Base-by-base conservation (phyloP, 139 green algal species). In the Tetradesmus lagerheimii region DNA sequence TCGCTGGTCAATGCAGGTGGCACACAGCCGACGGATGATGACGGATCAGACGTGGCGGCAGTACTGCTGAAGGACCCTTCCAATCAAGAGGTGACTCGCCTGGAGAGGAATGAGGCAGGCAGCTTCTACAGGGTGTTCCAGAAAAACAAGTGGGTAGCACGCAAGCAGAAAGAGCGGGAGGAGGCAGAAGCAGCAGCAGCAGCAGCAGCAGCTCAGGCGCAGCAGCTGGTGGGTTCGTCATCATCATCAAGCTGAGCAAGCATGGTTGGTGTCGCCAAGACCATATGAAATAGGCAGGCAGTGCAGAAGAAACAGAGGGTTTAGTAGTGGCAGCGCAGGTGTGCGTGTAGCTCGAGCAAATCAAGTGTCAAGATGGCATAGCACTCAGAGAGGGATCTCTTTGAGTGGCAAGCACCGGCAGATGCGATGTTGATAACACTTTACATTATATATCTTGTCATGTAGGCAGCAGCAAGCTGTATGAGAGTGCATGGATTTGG, bases 141-240 rank as follows among this genome's bases (percentile, higher is more conserved):
- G 83, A 89, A 92, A 75, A 98, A 98, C 91, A 98, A 98, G 91
- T 98, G 95, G 95, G 76, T 88, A 23, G 67, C 89, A 0, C 92
- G 87, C 74, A 76, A 92, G 86, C 38, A 90, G 74, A 80, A 74
- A 50, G 90, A 89, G 45, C 85, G 87, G 38, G 82, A 78, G 31
- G 25, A 74, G 74, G 34, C 75, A 76, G 67, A 34, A 39, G 67
- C 34, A 6, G 71, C 85, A 25, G 83, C 50, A 20, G 57, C 50
- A 38, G 83, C 62, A 80, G 45, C 35, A 45, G 34, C 41, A 53
- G 80, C 45, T 76, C 80, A 43, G 57, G 23, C 57, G 23, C 57
- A 71, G 57, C 57, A 71, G 57, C 25, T 71, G 57, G 57, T 31
- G 1, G 18, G 57, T n/a, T 66, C 12, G 8, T 11, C 57, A 71